Evolutionary conservation across 2,329 filamentous ascomycete species (phyloP).

Genomic region (Fusarium pseudonygamai): DNA sequence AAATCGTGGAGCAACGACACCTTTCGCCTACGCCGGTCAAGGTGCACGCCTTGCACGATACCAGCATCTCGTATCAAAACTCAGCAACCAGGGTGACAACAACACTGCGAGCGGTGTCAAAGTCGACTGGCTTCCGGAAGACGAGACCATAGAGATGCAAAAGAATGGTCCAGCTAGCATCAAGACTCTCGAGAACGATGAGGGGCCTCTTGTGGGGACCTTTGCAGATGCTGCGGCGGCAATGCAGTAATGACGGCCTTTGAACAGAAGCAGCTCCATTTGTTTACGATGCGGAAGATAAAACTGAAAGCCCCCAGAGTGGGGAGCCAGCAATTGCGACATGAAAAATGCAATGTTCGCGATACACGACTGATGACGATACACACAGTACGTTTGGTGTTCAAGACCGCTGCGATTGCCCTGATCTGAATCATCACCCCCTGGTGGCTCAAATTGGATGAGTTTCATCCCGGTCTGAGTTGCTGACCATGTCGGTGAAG

Average conservation of each 20-base stretch:
- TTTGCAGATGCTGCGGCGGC: slow-evolving; percentile 68
- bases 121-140: slow-evolving; percentile 66
- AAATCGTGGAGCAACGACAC: slow-evolving; percentile 48
- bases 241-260: slow-evolving; percentile 49
- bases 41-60: slow-evolving; percentile 67
- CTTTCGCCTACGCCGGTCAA: slow-evolving; percentile 62
- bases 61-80: slow-evolving; percentile 69
- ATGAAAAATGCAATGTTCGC: background rate
- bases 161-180: slow-evolving; percentile 49
- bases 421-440: background rate
- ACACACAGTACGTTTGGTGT: slow-evolving; percentile 15
- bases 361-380: slow-evolving; percentile 9
- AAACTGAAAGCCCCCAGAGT: background rate
- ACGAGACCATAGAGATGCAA: slow-evolving; percentile 59
- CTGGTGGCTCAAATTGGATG: slow-evolving; percentile 1
- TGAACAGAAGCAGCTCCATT: background rate
- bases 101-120: slow-evolving; percentile 54
- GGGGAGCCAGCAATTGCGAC: slow-evolving; percentile 9
- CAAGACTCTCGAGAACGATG: slow-evolving; percentile 48
- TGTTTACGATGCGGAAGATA: background rate
- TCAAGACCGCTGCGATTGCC: slow-evolving; percentile 6
- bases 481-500: slow-evolving; percentile 10
- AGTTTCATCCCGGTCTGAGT: slow-evolving; percentile 5
- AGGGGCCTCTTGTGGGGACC: slow-evolving; percentile 63
- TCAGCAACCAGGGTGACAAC: slow-evolving; percentile 59